These are phyloP conservation scores for Alternaria metachromatica DNA, from an alignment of 2,329 filamentous ascomycete genomes.

Conservation along the genomic window DNA sequence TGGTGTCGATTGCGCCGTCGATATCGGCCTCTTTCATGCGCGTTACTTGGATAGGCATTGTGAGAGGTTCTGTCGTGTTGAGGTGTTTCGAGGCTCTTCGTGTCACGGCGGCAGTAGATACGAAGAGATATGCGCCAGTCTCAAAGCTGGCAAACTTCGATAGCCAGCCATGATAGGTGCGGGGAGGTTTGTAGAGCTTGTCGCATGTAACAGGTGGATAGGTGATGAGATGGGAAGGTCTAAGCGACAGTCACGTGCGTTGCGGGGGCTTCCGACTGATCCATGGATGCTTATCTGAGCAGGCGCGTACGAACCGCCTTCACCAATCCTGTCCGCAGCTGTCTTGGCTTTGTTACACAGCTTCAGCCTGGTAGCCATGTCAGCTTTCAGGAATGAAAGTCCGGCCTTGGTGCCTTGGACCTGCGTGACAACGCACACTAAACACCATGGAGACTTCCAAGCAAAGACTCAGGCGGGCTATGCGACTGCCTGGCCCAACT, in stretches of 20 bases:
- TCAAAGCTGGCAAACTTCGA: background rate
- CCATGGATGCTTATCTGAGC: background rate
- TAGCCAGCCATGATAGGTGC: conserved; percentile 20
- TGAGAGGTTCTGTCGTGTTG: background rate
- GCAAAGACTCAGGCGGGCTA: background rate
- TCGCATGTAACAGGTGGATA: conserved; percentile 6
- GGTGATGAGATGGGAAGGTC: conserved; percentile 4
- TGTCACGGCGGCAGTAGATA: background rate
- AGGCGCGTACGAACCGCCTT: background rate
- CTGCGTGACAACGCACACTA: background rate
- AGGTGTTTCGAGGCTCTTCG: background rate
- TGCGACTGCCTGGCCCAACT: background rate
- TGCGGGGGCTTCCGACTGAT: background rate
- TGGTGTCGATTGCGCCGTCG: conserved; percentile 67
- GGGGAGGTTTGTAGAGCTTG: conserved; percentile 11
- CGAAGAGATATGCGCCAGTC: background rate
- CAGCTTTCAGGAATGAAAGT: background rate
- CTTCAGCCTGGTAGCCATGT: background rate
- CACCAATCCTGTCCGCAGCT: background rate
- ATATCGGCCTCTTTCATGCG: conserved; percentile 66
- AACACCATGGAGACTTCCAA: background rate
- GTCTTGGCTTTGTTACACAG: background rate
- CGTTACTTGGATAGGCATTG: conserved; percentile 60
- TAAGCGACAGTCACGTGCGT: conserved; percentile 7
- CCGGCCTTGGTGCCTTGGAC: background rate